Evolutionary conservation across 805 yeast species (phyloP).

Genomic region (Naumovozyma castellii): DNA sequence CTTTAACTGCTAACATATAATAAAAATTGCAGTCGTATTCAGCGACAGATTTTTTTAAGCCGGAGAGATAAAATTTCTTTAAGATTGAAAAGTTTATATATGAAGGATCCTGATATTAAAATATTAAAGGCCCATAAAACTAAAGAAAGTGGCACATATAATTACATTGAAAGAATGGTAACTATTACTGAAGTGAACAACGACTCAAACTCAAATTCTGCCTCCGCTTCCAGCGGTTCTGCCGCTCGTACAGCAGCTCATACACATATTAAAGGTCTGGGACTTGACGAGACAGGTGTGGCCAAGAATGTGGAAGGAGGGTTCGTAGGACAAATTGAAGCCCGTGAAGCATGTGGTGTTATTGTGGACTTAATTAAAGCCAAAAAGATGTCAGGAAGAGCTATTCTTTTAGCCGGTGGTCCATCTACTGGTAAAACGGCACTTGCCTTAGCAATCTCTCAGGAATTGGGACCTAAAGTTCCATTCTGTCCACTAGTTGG

Average conservation of each 20-base stretch:
- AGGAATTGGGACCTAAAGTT: constrained; percentile 91
- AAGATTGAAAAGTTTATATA: too few species aligned
- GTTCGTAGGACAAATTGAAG: constrained; percentile 60
- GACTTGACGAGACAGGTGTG: constrained; percentile 79
- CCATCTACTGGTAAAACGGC: constrained; percentile 99
- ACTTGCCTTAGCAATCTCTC: constrained; percentile 88
- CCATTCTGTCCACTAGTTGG: constrained; percentile 98
- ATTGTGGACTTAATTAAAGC: constrained; percentile 88
- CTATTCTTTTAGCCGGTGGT: constrained; percentile 91
- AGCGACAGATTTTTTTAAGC: background rate
- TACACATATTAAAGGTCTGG: constrained; percentile 92
- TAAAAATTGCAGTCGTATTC: background rate
- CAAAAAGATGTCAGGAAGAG: constrained; percentile 90
- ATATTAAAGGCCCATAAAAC: too few species aligned
- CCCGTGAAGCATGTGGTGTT: constrained; percentile 89
- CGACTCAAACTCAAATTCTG: constrained; percentile 30
- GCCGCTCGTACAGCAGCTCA: constrained; percentile 77
- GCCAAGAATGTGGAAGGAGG: constrained; percentile 87
- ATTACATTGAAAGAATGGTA: too few species aligned
- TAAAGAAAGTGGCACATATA: too few species aligned
- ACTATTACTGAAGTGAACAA: constrained; percentile 71
- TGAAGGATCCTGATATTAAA: too few species aligned
- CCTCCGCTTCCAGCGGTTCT: constrained; percentile 23
- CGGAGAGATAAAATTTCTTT: background rate
- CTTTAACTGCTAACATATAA: too few species aligned